phyloP scores from a whole-genome alignment of 2,329 filamentous ascomycete genomes.

The Elsinoe necatrix region DNA sequence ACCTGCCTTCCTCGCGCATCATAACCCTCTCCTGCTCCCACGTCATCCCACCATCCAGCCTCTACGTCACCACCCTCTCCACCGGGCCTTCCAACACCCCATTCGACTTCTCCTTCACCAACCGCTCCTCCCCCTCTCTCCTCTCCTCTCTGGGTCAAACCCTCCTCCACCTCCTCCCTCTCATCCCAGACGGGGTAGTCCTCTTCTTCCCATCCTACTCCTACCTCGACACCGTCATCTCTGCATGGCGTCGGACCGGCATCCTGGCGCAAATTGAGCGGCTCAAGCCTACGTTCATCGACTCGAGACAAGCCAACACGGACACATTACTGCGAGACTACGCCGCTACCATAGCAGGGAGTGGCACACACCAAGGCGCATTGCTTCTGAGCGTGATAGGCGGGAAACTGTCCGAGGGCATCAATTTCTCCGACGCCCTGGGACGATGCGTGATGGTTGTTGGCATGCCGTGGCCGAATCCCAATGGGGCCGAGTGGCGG shows the following conservation, averaged over 20 bases:
- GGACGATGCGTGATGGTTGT: conserved; percentile 87
- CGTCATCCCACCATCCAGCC: conserved; percentile 74
- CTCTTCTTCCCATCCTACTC: conserved; percentile 94
- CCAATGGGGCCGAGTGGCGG: conserved; percentile 83
- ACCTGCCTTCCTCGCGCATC: conserved; percentile 54
- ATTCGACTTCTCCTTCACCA: conserved; percentile 85
- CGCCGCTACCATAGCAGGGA: conserved; percentile 51
- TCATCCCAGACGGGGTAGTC: conserved; percentile 81
- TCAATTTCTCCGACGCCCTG: conserved; percentile 90
- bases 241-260: conserved; percentile 38
- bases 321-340: conserved; percentile 71
- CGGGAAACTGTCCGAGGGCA: conserved; percentile 91
- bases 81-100: conserved; percentile 40
- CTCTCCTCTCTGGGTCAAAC: conserved; percentile 62
- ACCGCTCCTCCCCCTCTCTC: conserved; percentile 59
- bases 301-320: conserved; percentile 46
- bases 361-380: conserved; percentile 50
- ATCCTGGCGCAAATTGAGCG: conserved; percentile 24
- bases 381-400: conserved; percentile 85
- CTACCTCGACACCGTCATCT: conserved; percentile 66
- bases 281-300: conserved; percentile 43
- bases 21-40: conserved; percentile 86
- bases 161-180: conserved; percentile 60
- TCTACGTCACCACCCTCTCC: conserved; percentile 67
- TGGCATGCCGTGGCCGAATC: conserved; percentile 86